phyloP scores from a whole-genome alignment of 768 basidiomycete species.

The Leccinum incarnatum region DNA sequence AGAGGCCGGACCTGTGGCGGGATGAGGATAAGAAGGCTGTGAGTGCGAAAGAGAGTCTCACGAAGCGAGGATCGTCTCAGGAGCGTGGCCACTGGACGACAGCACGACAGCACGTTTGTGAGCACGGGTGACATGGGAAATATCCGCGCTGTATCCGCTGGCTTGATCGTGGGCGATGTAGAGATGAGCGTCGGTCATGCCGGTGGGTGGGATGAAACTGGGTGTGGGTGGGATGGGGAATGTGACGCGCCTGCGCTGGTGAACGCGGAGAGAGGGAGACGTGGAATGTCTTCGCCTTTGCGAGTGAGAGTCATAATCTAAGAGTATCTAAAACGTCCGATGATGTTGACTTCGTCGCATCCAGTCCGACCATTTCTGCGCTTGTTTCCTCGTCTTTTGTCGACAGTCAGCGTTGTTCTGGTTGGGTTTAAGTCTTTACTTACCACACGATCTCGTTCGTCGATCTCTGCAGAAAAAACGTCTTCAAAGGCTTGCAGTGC shows the following conservation, averaged over 20 bases:
- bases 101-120: conserved; percentile 62
- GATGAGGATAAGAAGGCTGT: not conserved
- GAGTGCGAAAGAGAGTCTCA: conserved; percentile 9
- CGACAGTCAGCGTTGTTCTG: too few relatives aligned
- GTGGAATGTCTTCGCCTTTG: too few relatives aligned
- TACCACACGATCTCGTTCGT: too few relatives aligned
- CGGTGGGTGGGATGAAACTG: conserved; percentile 57
- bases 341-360: too few relatives aligned
- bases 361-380: too few relatives aligned
- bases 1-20: conserved; percentile 5
- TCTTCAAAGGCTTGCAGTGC: too few relatives aligned
- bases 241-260: conserved; percentile 56
- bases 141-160: conserved; percentile 31
- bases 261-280: conserved; percentile 35
- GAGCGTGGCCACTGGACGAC: conserved; percentile 37
- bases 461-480: too few relatives aligned
- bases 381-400: too few relatives aligned
- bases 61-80: conserved; percentile 46
- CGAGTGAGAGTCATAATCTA: too few relatives aligned
- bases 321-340: too few relatives aligned
- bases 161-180: conserved; percentile 34
- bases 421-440: too few relatives aligned
- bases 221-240: conserved; percentile 73
- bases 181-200: conserved; percentile 69
- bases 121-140: conserved; percentile 42